Evolutionary conservation across 2,329 filamentous ascomycete species (phyloP).

Genomic region (Trichoderma gracile): DNA sequence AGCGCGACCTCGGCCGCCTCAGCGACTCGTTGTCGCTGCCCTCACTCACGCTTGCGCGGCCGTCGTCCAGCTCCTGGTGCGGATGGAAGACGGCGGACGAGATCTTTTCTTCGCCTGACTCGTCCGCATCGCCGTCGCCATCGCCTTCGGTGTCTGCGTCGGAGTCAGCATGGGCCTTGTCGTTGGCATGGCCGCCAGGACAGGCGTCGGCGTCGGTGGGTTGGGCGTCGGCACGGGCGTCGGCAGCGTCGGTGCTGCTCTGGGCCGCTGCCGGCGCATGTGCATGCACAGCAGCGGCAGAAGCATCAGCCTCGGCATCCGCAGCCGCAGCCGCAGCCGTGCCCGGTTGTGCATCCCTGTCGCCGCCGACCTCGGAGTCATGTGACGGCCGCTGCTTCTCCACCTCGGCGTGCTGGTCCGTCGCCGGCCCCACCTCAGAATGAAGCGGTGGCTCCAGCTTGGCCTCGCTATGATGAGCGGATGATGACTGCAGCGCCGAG

Average conservation of each 20-base stretch:
- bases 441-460: constrained; percentile 26
- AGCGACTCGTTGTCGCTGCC: constrained; percentile 45
- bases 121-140: constrained; percentile 48
- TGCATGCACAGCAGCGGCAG: constrained; percentile 10
- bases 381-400: constrained; percentile 42
- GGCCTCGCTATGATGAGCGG: constrained; percentile 29
- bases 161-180: constrained; percentile 31
- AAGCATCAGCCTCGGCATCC: constrained; percentile 36
- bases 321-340: background rate
- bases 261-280: constrained; percentile 1
- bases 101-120: constrained; percentile 79
- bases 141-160: constrained; percentile 27
- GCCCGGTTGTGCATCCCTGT: constrained; percentile 27
- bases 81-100: constrained; percentile 83
- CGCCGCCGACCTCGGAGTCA: constrained; percentile 42
- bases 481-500: constrained; percentile 26
- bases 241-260: constrained; percentile 31
- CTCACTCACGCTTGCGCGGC: constrained; percentile 36
- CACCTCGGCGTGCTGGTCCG: constrained; percentile 33
- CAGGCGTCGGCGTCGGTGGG: constrained; percentile 13
- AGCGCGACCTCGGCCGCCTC: constrained; percentile 49
- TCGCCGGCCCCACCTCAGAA: constrained; percentile 33
- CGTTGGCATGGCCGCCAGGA: constrained; percentile 50
- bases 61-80: constrained; percentile 60
- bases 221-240: constrained; percentile 31